Conservation (phyloP, 768 basidiomycete species). For the Termitomyces sp. region DNA sequence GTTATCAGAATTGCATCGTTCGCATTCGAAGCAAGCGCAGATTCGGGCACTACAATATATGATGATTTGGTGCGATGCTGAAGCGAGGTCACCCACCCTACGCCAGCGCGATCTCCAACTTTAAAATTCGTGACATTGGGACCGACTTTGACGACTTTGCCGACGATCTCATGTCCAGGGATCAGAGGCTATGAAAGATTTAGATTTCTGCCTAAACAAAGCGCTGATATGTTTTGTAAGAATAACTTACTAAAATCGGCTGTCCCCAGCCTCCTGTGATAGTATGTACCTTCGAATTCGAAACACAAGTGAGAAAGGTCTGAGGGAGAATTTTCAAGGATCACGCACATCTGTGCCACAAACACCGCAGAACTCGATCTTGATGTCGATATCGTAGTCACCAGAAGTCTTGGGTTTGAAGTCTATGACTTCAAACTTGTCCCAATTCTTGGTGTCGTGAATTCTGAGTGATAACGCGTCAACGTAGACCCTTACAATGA, state of each 20-base stretch:
- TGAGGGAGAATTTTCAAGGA: not conserved
- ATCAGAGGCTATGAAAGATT: slow-evolving; percentile 18
- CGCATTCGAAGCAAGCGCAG: slow-evolving; percentile 42
- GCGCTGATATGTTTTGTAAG: slow-evolving; percentile 6
- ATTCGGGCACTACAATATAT: slow-evolving; percentile 34
- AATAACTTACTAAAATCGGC: slow-evolving; percentile 10
- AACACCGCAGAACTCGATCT: slow-evolving; percentile 44
- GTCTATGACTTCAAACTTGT: slow-evolving; percentile 35
- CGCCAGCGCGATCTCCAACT: slow-evolving; percentile 51
- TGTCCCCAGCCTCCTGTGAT: slow-evolving; percentile 33
- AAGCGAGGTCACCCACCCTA: slow-evolving; percentile 18
- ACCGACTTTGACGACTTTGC: slow-evolving; percentile 39
- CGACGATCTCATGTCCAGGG: slow-evolving; percentile 50
- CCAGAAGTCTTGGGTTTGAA: slow-evolving; percentile 48
- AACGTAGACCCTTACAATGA: not conserved
- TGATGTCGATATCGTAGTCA: slow-evolving; percentile 52
- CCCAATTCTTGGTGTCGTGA: slow-evolving; percentile 30
- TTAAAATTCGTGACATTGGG: slow-evolving; percentile 48
- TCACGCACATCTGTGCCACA: slow-evolving; percentile 45
- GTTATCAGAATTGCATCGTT: slow-evolving; percentile 38
- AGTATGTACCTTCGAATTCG: slow-evolving; percentile 26
- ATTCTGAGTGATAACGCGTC: slow-evolving; percentile 15
- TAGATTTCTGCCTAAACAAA: slow-evolving; percentile 22
- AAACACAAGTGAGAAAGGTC: not conserved
- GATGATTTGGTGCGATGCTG: not conserved